Percentiles rank a stretch among this genome's conserved stretches.
phyloP scores from a whole-genome alignment of 2,329 filamentous ascomycete species.

The Penicillium sp. region DNA sequence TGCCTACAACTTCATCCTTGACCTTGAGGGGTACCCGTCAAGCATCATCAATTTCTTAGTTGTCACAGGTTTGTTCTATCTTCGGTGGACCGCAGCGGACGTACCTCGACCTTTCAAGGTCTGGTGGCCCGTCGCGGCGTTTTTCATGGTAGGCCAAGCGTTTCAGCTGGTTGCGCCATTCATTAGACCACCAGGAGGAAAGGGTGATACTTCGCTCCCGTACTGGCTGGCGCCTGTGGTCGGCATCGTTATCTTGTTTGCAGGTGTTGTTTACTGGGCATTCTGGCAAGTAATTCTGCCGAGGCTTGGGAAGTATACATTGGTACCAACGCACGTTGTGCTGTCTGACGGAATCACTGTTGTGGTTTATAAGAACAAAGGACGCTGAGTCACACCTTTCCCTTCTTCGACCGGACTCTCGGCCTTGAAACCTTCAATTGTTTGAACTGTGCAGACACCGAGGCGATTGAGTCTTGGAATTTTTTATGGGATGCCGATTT shows the following conservation, averaged over 20 bases:
- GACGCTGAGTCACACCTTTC: neutral
- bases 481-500: neutral
- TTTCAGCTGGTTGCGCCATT: constrained; percentile 62
- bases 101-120: constrained; percentile 49
- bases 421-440: no score
- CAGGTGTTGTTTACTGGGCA: constrained; percentile 49
- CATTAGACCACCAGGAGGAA: constrained; percentile 44
- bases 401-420: no score
- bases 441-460: no score
- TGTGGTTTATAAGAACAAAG: constrained; percentile 13
- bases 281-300: constrained; percentile 20
- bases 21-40: constrained; percentile 33
- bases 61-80: constrained; percentile 36
- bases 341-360: constrained; percentile 22
- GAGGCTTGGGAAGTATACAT: constrained; percentile 13
- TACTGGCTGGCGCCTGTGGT: constrained; percentile 52
- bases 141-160: constrained; percentile 62
- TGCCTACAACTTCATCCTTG: constrained; percentile 31
- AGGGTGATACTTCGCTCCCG: constrained; percentile 49
- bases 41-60: constrained; percentile 35
- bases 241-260: constrained; percentile 46
- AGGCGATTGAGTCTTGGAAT: neutral
- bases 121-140: constrained; percentile 39
- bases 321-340: constrained; percentile 15
- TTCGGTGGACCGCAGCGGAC: constrained; percentile 32